Conservation (phyloP, 176 grass and related monocot species). For the Aegilops speltoides region DNA sequence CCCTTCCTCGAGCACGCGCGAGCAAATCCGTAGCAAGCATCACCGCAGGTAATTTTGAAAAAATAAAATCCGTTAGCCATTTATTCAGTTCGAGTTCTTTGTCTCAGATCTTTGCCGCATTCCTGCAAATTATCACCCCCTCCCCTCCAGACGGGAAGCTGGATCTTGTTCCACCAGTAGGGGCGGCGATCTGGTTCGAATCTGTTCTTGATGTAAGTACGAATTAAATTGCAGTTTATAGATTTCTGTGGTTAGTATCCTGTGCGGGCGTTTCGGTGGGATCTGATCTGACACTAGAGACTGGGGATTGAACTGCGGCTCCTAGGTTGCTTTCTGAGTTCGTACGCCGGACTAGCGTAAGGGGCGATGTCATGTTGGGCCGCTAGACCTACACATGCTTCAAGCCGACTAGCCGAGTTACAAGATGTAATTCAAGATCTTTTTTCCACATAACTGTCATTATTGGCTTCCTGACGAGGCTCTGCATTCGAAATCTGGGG, state of each 20-base stretch:
- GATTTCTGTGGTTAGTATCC: background rate
- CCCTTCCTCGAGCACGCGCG: background rate
- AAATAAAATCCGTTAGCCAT: background rate
- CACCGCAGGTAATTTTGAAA: background rate
- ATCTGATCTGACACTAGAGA: background rate
- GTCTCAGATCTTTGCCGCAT: background rate
- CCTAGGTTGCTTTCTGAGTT: background rate
- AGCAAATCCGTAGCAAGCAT: background rate
- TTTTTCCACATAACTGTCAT: background rate
- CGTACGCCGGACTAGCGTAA: background rate
- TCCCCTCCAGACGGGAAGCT: background rate
- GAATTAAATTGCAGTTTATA: background rate
- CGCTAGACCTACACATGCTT: background rate
- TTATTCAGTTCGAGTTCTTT: background rate
- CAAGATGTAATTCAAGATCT: background rate
- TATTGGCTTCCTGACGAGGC: too few species aligned
- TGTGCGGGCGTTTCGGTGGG: background rate
- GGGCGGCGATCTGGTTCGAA: background rate
- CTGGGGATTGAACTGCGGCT: background rate
- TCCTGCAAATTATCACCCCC: background rate
- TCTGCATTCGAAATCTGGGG: background rate
- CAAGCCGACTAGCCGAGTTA: too few species aligned
- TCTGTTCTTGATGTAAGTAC: background rate
- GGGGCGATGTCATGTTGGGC: background rate
- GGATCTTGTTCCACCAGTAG: background rate